Evolutionary conservation across 2,329 filamentous ascomycete species (phyloP).

Genomic region (Xylariaceae sp.): DNA sequence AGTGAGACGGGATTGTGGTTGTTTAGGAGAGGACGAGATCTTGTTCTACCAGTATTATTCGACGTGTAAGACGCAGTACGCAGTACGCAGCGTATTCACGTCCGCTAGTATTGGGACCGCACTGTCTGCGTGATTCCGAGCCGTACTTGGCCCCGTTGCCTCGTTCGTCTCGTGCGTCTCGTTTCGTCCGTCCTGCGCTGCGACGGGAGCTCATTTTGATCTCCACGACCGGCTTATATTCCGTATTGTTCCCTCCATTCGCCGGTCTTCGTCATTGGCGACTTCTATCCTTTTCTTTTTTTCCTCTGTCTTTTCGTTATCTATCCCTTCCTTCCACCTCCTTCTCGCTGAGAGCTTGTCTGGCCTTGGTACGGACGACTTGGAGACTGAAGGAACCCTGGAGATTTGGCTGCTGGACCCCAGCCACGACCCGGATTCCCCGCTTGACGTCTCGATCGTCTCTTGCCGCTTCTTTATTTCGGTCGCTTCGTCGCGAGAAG

Average conservation of each 20-base stretch:
- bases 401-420: slow-evolving; percentile 19
- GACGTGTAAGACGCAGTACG: neutral
- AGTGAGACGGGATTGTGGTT: neutral
- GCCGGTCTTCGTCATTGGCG: neutral
- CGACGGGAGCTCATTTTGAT: too few relatives aligned
- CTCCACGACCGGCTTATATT: too few relatives aligned
- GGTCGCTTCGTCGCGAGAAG: slow-evolving; percentile 12
- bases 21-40: neutral
- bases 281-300: neutral
- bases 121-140: too few relatives aligned
- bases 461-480: slow-evolving; percentile 6
- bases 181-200: too few relatives aligned
- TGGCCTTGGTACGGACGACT: slow-evolving; percentile 4
- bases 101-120: too few relatives aligned
- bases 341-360: neutral
- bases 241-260: too few relatives aligned
- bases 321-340: neutral
- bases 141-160: neutral
- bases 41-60: neutral
- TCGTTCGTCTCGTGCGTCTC: neutral
- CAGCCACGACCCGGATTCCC: slow-evolving; percentile 18
- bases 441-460: slow-evolving; percentile 7
- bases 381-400: slow-evolving; percentile 15
- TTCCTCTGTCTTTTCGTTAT: neutral
- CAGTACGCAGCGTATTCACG: neutral